A percentile compares a stretch with the other conserved stretches of the same genome.
phyloP scores from a whole-genome alignment of 83 land plant species.

The Picea abies region DNA sequence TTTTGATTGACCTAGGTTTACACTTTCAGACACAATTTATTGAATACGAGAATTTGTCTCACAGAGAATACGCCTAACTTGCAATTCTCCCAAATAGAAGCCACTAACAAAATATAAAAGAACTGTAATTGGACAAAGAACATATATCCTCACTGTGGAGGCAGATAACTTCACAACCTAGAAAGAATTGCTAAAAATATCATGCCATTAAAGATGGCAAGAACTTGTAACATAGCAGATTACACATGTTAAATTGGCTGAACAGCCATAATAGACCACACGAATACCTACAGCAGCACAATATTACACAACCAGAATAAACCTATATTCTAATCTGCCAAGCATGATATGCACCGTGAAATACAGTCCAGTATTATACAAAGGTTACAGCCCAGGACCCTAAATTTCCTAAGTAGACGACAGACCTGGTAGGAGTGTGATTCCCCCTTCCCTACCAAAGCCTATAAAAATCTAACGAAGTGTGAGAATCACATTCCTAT shows the following conservation, averaged over 20 bases:
- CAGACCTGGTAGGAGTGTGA: conserved; percentile 16
- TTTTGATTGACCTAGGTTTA: background rate
- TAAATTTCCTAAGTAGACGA: conserved; percentile 9
- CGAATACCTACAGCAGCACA: conserved; percentile 5
- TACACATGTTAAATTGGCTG: conserved; percentile 6
- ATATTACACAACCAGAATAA: conserved; percentile 10
- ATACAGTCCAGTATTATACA: conserved; percentile 11
- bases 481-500: conserved; percentile 15
- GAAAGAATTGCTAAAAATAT: conserved; percentile 14
- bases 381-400: conserved; percentile 1
- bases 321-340: background rate
- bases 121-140: background rate
- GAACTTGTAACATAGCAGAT: background rate
- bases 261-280: conserved; percentile 12
- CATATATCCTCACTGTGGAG: background rate
- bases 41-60: background rate
- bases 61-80: background rate
- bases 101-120: background rate
- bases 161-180: background rate
- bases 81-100: background rate
- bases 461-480: conserved; percentile 8
- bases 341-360: conserved; percentile 5
- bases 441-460: conserved; percentile 14
- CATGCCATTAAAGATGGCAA: conserved; percentile 11
- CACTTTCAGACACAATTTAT: background rate